Evolutionary conservation across 2,329 filamentous ascomycete genomes (phyloP), one percentile per base, ranked within the genome.

Genomic region (Pseudocercospora eumusae): DNA sequence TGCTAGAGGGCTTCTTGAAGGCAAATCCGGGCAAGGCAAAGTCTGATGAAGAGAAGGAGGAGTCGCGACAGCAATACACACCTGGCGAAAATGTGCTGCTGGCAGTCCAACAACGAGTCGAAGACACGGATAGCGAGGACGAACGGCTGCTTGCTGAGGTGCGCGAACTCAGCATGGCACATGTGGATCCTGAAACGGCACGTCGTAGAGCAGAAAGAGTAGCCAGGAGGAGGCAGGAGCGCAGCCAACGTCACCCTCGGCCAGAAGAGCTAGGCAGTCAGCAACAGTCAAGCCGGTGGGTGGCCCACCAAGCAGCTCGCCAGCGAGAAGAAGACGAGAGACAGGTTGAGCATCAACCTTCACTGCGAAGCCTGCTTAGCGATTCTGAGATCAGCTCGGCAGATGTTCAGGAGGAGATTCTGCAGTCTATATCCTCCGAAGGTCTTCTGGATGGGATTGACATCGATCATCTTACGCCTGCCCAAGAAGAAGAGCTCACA

Each of bases 361-460:
- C 92, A 62, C 79, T 98, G 66, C 83, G 93, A 57, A 96, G 91
- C 9, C 78, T 98, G 62, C 87, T 98, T 62, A 93, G 91, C 71
- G 85, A 88, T 4, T 90, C 89, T 0, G 89, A 93, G 65, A 82
- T 91, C 61, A 90, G 90, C 68, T 86, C 88, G 50, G 84, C 86
- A 20, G 89, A 93, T 67, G 88, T 96, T 69, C 90, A 96, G 73
- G 86, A 90, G 63, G 92, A 96, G 73, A 96, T 97, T 62, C 85
- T 96, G 68, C 86, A 91, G 47, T 92, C 96, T 73, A 96, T 96
- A 62, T 84, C 93, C 68, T 89, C 93, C 66, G 92, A 96, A 72
- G 92, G 93, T 0, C 78, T 97, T 20, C 77, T 96, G 33, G 91
- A 97, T 70, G 93, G 92, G 18, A 86, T 97, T 52, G 93, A 97